These are phyloP conservation scores for Oxytropis ochrocephala DNA, from an alignment of 306 rosid genomes.

Conservation along the genomic window DNA sequence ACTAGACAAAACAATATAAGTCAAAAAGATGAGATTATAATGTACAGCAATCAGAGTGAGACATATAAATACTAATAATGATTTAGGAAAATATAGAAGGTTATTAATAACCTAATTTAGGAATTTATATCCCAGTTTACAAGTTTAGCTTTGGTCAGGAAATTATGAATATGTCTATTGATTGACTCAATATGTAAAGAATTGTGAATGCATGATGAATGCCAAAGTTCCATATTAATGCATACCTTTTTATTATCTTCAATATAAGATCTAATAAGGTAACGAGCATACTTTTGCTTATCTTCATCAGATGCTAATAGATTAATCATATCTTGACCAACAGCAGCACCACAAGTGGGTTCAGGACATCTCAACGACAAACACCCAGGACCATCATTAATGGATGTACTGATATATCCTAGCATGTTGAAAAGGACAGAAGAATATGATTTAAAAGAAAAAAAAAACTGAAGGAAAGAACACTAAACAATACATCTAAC, in stretches of 20 bases:
- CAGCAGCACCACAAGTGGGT: slow-evolving; percentile 77
- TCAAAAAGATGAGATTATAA: neutral
- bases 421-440: slow-evolving; percentile 8
- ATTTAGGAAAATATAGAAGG: neutral
- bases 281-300: slow-evolving; percentile 62
- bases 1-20: slow-evolving; percentile 37
- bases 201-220: neutral
- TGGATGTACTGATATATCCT: slow-evolving; percentile 77
- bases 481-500: neutral
- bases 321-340: slow-evolving; percentile 76
- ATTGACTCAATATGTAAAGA: slow-evolving; percentile 4
- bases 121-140: neutral
- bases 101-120: neutral
- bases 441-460: neutral
- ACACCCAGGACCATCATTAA: slow-evolving; percentile 93
- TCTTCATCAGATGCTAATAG: slow-evolving; percentile 51
- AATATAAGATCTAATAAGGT: slow-evolving; percentile 77
- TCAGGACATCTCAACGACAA: slow-evolving; percentile 88
- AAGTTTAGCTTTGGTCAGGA: neutral
- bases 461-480: neutral
- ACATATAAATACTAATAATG: neutral
- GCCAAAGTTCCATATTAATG: slow-evolving; percentile 11
- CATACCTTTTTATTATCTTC: slow-evolving; percentile 90
- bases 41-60: neutral
- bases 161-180: neutral